Evolutionary conservation across 306 rosid genomes (phyloP), one percentile per base, ranked within the genome.

Genomic region (Carpinus fangiana): DNA sequence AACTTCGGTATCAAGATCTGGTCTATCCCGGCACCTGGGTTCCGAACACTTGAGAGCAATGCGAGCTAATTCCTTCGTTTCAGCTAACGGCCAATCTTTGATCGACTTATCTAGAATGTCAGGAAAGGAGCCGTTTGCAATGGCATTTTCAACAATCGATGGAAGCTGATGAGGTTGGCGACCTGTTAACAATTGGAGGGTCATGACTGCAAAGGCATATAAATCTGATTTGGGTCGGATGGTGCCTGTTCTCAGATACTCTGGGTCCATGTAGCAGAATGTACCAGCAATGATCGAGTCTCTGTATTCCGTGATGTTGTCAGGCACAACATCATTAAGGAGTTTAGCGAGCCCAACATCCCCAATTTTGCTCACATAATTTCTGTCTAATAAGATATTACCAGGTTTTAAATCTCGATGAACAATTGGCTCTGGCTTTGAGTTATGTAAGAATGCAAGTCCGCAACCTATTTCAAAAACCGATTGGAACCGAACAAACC

Each of bases 391-490:
- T 84, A 95, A 82, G 84, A 95, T 84, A 81, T 95, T 95, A 23
- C 97, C 98, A 10, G 98, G 98, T 86, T 95, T 95, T 70, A 95
- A 73, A 85, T 95, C 98, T 80, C 98, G 90, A 77, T 95, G 98
- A 56, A 95, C 94, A 52, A 92, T 86, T 36, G 98, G 90, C 70
- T 91, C 96, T 54, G 94, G 93, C 89, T 92, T 88, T 23, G 96
- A 84, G 79, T 88, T 88, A 85, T 95, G 98, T 83, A 92, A 80
- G 87, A 88, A 92, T 62, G 93, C 87, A 70, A 95, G 92, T n/a
- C 93, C 98, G 70, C 97, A 90, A 48, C 91, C 98, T 89, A 91
- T 79, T 87, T 95, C 97, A 76, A 89, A 90, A 80, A 76, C 83
- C 56, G 90, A 87, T 20, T 81, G 91, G 78, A 92, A 90, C 79